Conservation (phyloP, 2,329 filamentous ascomycete species). For the Periconia sp. region DNA sequence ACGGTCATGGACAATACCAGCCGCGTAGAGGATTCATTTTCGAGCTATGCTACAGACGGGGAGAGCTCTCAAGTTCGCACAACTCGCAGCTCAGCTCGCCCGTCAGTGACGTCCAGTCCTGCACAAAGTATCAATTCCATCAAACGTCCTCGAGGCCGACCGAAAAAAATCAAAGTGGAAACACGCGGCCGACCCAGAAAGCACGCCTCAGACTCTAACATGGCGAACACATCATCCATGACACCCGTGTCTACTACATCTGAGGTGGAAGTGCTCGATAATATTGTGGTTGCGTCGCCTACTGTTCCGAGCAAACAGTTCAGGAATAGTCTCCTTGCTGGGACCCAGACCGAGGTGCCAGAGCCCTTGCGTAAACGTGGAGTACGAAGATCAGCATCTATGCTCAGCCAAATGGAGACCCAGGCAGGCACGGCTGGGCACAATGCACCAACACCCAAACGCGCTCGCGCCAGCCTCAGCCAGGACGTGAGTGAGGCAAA, state of each 20-base stretch:
- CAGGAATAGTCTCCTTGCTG: constrained; percentile 8
- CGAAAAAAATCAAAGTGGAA: constrained; percentile 20
- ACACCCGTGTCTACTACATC: constrained; percentile 21
- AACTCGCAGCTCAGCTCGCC: constrained; percentile 30
- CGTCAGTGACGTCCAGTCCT: constrained; percentile 19
- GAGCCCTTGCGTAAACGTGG: constrained; percentile 26
- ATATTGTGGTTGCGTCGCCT: constrained; percentile 42
- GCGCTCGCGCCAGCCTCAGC: constrained; percentile 19
- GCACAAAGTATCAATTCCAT: constrained; percentile 15
- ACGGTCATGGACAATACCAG: constrained; percentile 27
- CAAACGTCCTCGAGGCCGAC: constrained; percentile 19
- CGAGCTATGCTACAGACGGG: constrained; percentile 14
- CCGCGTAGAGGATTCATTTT: constrained; percentile 42
- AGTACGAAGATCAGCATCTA: constrained; percentile 30
- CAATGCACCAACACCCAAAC: constrained; percentile 34
- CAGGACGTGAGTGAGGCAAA: constrained; percentile 36
- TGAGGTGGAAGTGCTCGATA: constrained; percentile 41
- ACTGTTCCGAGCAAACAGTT: constrained; percentile 15
- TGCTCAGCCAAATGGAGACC: constrained; percentile 32
- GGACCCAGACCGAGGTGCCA: constrained; percentile 5
- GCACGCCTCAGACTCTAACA: too few relatives aligned
- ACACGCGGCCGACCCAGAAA: not conserved
- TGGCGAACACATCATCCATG: not conserved
- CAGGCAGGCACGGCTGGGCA: constrained; percentile 21
- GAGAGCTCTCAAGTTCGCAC: constrained; percentile 19